Evolutionary conservation across 2,329 filamentous ascomycete genomes (phyloP).

Genomic region (Aspergillus flavus): DNA sequence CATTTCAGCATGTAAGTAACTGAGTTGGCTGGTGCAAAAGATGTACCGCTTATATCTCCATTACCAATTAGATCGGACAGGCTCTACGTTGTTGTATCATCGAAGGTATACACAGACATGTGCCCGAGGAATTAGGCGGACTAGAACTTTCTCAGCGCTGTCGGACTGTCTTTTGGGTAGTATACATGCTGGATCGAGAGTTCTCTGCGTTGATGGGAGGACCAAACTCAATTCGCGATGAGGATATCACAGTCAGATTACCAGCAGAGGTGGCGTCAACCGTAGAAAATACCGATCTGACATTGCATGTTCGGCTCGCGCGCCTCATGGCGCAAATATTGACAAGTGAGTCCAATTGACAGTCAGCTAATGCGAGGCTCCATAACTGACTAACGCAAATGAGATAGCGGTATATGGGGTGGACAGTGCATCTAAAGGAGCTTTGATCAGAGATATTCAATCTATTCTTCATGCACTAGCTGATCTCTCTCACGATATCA

Average conservation of each 20-base stretch:
- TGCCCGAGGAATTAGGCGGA: slow-evolving; percentile 27
- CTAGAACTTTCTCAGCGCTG: slow-evolving; percentile 27
- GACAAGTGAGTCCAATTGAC: slow-evolving; percentile 19
- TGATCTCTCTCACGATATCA: slow-evolving; percentile 28
- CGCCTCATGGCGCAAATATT: slow-evolving; percentile 30
- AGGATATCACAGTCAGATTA: slow-evolving; percentile 30
- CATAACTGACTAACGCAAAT: neutral
- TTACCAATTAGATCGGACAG: slow-evolving; percentile 28
- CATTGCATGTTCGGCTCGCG: slow-evolving; percentile 29
- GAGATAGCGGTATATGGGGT: slow-evolving; percentile 29
- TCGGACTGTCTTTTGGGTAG: slow-evolving; percentile 32
- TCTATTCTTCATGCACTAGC: slow-evolving; percentile 30
- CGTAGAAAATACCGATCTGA: slow-evolving; percentile 27
- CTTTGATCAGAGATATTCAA: slow-evolving; percentile 28
- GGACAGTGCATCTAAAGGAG: slow-evolving; percentile 26
- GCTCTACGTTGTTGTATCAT: slow-evolving; percentile 31
- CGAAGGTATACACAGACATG: slow-evolving; percentile 31
- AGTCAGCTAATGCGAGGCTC: neutral
- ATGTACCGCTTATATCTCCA: neutral
- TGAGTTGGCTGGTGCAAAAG: neutral
- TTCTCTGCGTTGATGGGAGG: slow-evolving; percentile 31
- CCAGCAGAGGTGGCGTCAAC: slow-evolving; percentile 24
- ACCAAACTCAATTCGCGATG: slow-evolving; percentile 31
- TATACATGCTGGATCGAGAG: slow-evolving; percentile 33
- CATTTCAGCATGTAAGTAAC: slow-evolving; percentile 42